Percentiles rank a stretch among this genome's conserved stretches.
These are phyloP conservation scores for Colletotrichum tofieldiae DNA, from an alignment of 2,329 filamentous ascomycete genomes.

Conservation along the genomic window DNA sequence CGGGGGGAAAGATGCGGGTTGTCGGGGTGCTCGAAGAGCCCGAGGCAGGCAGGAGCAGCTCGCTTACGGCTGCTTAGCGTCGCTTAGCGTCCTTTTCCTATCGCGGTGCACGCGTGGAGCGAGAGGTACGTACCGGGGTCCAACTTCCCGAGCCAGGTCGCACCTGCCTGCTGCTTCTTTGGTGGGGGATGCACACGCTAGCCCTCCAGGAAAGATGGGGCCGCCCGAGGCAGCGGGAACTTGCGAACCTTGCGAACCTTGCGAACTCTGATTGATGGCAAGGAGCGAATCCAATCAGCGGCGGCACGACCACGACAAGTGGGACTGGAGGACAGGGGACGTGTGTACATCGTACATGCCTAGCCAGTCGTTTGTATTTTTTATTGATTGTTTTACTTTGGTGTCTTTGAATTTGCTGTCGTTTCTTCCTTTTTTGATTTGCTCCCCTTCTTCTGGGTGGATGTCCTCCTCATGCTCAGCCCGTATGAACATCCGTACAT, in stretches of 20 bases:
- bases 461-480: slow-evolving; percentile 5
- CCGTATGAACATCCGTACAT: slow-evolving; percentile 37
- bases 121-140: not conserved
- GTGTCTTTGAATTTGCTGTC: too few species aligned
- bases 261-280: not conserved
- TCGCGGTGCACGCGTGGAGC: not conserved
- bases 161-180: slow-evolving; percentile 16
- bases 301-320: not conserved
- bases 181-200: too few species aligned
- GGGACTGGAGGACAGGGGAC: too few species aligned
- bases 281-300: not conserved
- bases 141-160: too few species aligned
- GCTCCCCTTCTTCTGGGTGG: not conserved
- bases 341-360: too few species aligned
- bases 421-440: too few species aligned
- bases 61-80: slow-evolving; percentile 33
- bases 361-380: too few species aligned
- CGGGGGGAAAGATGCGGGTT: slow-evolving; percentile 33
- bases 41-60: slow-evolving; percentile 35
- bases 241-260: slow-evolving; percentile 13
- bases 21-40: slow-evolving; percentile 40
- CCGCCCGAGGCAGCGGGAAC: slow-evolving; percentile 10
- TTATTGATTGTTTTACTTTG: too few species aligned
- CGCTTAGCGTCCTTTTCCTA: not conserved
- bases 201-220: slow-evolving; percentile 1